Evolutionary conservation across 768 basidiomycete species (phyloP).

Genomic region (Mycena albidolilacea): DNA sequence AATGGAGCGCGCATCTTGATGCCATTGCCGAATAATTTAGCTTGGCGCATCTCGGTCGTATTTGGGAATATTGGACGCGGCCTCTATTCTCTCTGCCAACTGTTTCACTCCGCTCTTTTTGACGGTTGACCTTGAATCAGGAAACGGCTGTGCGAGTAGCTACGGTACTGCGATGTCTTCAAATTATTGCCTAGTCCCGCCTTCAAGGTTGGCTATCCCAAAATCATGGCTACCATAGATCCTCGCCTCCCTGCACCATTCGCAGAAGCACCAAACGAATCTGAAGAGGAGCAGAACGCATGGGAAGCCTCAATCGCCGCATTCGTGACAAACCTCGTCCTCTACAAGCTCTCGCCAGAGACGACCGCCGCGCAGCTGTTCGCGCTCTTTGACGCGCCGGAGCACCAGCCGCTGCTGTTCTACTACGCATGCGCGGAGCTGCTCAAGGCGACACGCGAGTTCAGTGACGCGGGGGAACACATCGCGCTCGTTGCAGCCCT

Average conservation of each 20-base stretch:
- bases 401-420: slow-evolving; percentile 32
- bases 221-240: neutral
- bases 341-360: slow-evolving; percentile 29
- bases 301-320: slow-evolving; percentile 25
- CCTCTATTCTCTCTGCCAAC: too few species aligned
- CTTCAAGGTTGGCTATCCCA: neutral
- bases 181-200: neutral
- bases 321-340: slow-evolving; percentile 30
- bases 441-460: slow-evolving; percentile 28
- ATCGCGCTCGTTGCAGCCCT: slow-evolving; percentile 30
- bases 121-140: too few species aligned
- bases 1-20: too few species aligned
- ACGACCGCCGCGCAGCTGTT: slow-evolving; percentile 27
- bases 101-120: too few species aligned
- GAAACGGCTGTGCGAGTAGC: too few species aligned
- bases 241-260: slow-evolving; percentile 17
- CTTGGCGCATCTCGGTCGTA: too few species aligned
- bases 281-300: slow-evolving; percentile 27
- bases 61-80: too few species aligned
- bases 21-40: too few species aligned
- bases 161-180: neutral
- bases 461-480: slow-evolving; percentile 23
- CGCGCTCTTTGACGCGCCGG: slow-evolving; percentile 26
- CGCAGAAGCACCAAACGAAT: slow-evolving; percentile 19
- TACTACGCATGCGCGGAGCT: slow-evolving; percentile 28